A percentile compares a stretch with the other conserved stretches of the same genome.
These are phyloP conservation scores for Penicillium corylophilum DNA, from an alignment of 2,329 filamentous ascomycete species.

Conservation along the genomic window DNA sequence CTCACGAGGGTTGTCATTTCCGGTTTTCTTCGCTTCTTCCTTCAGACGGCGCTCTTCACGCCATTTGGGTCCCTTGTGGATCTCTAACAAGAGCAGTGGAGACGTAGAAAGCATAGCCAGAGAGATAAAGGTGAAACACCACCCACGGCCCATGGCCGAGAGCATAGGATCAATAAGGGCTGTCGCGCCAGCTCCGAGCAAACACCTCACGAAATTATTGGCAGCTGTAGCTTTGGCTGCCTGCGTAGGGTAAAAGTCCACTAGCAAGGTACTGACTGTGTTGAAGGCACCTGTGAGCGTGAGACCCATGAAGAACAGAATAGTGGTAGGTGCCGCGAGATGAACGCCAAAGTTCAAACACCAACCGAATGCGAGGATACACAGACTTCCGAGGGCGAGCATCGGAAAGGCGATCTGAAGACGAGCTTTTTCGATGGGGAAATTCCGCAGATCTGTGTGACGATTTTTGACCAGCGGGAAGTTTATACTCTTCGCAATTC, in stretches of 20 bases:
- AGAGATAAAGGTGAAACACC: constrained; percentile 44
- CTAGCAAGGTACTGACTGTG: constrained; percentile 47
- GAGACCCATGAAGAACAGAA: constrained; percentile 43
- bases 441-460: constrained; percentile 38
- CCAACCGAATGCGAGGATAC: constrained; percentile 45
- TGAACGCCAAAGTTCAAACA: constrained; percentile 34
- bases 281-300: constrained; percentile 44
- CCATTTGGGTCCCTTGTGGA: constrained; percentile 45
- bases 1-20: not conserved
- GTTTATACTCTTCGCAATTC: constrained; percentile 32
- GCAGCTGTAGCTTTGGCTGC: constrained; percentile 46
- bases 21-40: constrained; percentile 20
- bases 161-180: constrained; percentile 47
- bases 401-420: constrained; percentile 43
- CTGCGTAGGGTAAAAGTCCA: constrained; percentile 45
- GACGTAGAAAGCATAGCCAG: constrained; percentile 38
- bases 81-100: constrained; percentile 43
- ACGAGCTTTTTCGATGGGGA: constrained; percentile 46
- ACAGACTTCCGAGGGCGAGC: constrained; percentile 29
- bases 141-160: constrained; percentile 29
- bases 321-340: constrained; percentile 37
- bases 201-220: constrained; percentile 45
- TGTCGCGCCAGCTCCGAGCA: constrained; percentile 45
- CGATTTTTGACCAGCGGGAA: constrained; percentile 35
- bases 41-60: constrained; percentile 40